Evolutionary conservation across 1,284 basidiomycete genomes (phyloP).

Genomic region (Cystobasidiaceae sp.): DNA sequence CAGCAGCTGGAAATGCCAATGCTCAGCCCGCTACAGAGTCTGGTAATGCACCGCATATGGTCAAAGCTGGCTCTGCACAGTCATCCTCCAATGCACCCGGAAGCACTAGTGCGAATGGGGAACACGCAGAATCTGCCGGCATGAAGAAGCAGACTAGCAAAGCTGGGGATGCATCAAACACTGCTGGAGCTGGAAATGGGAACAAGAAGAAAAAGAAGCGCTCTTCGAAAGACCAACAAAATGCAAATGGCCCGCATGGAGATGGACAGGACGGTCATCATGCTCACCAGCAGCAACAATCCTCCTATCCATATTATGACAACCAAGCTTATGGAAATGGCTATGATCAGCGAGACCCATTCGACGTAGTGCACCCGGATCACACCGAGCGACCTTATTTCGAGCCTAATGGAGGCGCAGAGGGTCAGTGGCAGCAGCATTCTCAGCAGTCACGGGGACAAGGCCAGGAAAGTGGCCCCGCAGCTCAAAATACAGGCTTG

Average conservation of each 20-base stretch:
- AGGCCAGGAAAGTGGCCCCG: not conserved
- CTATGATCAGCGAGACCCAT: constrained; percentile 3
- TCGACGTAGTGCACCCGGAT: constrained; percentile 33
- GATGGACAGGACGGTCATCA: not conserved
- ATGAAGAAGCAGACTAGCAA: too few species aligned
- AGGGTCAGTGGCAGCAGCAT: not conserved
- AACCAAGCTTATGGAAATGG: not conserved
- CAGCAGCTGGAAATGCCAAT: not conserved
- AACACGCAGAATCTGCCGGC: too few species aligned
- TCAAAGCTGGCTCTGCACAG: too few species aligned
- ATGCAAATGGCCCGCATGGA: not conserved
- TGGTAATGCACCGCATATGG: too few species aligned
- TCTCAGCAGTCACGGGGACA: not conserved
- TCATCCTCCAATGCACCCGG: not conserved
- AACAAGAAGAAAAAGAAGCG: constrained; percentile 8
- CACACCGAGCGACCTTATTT: constrained; percentile 27
- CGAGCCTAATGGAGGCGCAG: not conserved
- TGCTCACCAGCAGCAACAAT: not conserved
- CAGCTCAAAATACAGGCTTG: not conserved
- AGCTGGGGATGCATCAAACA: too few species aligned
- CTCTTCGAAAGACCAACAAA: not conserved
- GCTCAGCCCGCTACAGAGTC: too few species aligned
- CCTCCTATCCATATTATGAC: not conserved
- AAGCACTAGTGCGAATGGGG: too few species aligned
- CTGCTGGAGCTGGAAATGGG: too few species aligned